Evolutionary conservation across 768 basidiomycete species (phyloP).

Genomic region (Lentinula lateritia): DNA sequence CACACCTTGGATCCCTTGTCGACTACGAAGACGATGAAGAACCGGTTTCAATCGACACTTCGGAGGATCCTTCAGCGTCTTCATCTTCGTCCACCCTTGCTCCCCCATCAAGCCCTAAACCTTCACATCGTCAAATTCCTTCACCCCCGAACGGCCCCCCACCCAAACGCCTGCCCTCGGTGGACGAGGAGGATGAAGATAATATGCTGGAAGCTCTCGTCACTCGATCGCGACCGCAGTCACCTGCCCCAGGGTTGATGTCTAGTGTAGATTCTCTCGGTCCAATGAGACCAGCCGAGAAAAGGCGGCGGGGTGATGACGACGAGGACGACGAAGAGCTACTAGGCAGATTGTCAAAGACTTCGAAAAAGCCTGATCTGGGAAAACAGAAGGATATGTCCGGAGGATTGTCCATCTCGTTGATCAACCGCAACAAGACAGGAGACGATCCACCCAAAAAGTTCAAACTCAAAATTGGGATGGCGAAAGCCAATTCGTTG

Average conservation of each 20-base stretch:
- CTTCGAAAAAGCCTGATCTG: slow-evolving; percentile 45
- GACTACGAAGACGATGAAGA: slow-evolving; percentile 80
- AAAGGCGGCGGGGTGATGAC: slow-evolving; percentile 66
- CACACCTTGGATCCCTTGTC: slow-evolving; percentile 55
- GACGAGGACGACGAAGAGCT: slow-evolving; percentile 71
- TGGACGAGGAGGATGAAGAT: slow-evolving; percentile 50
- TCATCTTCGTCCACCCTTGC: slow-evolving; percentile 27
- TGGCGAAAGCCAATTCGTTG: slow-evolving; percentile 28
- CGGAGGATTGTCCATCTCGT: slow-evolving; percentile 2
- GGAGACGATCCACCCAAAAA: slow-evolving; percentile 62
- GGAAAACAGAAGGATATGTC: slow-evolving; percentile 37
- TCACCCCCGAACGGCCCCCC: slow-evolving; percentile 29
- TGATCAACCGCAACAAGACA: slow-evolving; percentile 30
- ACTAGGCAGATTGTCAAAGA: slow-evolving; percentile 56
- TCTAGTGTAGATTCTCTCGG: slow-evolving; percentile 28
- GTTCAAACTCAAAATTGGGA: slow-evolving; percentile 68
- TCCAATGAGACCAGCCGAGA: slow-evolving; percentile 55
- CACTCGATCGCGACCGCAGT: slow-evolving; percentile 32
- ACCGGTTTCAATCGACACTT: slow-evolving; percentile 22
- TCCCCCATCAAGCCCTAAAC: slow-evolving; percentile 30
- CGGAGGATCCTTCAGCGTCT: slow-evolving; percentile 12
- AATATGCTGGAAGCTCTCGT: slow-evolving; percentile 52
- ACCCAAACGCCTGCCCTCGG: slow-evolving; percentile 33
- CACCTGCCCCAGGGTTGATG: slow-evolving; percentile 29
- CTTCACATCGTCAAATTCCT: slow-evolving; percentile 30